Evolutionary conservation across 2,329 filamentous ascomycete genomes (phyloP).

Genomic region (Phyllachora maydis): DNA sequence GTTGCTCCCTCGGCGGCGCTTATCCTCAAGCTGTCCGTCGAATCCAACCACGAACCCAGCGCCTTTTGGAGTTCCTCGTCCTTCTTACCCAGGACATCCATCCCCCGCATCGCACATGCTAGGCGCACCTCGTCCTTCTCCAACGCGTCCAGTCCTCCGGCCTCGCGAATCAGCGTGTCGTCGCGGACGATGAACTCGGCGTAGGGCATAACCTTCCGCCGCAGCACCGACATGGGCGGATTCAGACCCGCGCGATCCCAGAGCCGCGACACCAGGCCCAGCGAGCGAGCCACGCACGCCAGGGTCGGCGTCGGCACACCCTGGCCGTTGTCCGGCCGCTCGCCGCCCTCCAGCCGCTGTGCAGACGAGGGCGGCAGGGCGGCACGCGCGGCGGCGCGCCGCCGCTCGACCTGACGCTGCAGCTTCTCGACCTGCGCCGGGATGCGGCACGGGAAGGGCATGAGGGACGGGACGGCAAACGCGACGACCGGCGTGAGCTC

Average conservation of each 20-base stretch:
- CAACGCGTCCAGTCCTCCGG: slow-evolving; percentile 39
- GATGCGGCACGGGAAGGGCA: slow-evolving; percentile 68
- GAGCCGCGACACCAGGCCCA: slow-evolving; percentile 21
- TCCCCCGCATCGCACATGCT: slow-evolving; percentile 50
- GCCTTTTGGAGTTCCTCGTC: slow-evolving; percentile 30
- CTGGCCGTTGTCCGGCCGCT: too few relatives aligned
- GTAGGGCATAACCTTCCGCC: slow-evolving; percentile 26
- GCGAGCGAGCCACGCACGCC: slow-evolving; percentile 14
- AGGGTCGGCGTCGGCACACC: neutral
- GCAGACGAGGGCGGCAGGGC: slow-evolving; percentile 2
- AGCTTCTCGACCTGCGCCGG: slow-evolving; percentile 49
- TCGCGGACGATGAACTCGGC: slow-evolving; percentile 48
- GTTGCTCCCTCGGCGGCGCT: too few relatives aligned
- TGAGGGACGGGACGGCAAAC: slow-evolving; percentile 44
- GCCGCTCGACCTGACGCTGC: slow-evolving; percentile 26
- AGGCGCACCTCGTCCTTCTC: slow-evolving; percentile 43
- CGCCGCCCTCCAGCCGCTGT: neutral
- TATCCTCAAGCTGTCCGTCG: slow-evolving; percentile 13
- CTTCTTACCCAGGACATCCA: slow-evolving; percentile 32
- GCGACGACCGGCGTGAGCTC: slow-evolving; percentile 75
- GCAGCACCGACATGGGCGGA: slow-evolving; percentile 26
- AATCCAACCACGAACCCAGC: slow-evolving; percentile 25
- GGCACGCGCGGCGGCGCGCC: slow-evolving; percentile 16
- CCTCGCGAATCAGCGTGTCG: slow-evolving; percentile 42
- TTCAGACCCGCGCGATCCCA: slow-evolving; percentile 29